A percentile compares a stretch with the other conserved stretches of the same genome.
Evolutionary conservation across 306 rosid species (phyloP).

Genomic region (Cucurbita maxima): DNA sequence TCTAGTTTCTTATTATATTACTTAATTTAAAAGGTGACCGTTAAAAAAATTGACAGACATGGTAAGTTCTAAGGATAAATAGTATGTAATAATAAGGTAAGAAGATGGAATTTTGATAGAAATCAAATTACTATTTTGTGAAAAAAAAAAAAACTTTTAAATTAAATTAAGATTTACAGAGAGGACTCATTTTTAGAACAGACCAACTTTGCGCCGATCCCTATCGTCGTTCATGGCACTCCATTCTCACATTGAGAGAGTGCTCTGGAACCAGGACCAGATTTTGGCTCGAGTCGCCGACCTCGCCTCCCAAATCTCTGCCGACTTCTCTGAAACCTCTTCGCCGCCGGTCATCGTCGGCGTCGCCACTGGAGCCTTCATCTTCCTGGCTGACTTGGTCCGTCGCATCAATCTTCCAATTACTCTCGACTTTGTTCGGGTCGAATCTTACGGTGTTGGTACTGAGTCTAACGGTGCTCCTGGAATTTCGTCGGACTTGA

Average conservation of each 20-base stretch:
- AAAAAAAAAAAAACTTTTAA: no score
- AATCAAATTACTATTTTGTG: no score
- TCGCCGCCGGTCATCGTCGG: slow-evolving; percentile 50
- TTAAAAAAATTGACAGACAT: no score
- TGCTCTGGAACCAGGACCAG: slow-evolving; percentile 54
- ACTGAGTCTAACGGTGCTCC: slow-evolving; percentile 49
- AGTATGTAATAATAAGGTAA: no score
- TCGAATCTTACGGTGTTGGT: slow-evolving; percentile 61
- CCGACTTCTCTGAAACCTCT: slow-evolving; percentile 18
- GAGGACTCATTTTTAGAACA: background rate
- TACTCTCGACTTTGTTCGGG: slow-evolving; percentile 52
- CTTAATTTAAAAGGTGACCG: no score
- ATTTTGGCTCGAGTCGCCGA: slow-evolving; percentile 52
- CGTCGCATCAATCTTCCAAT: slow-evolving; percentile 46
- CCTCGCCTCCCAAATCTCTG: slow-evolving; percentile 44
- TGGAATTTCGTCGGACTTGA: slow-evolving; percentile 41
- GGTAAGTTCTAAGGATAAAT: no score
- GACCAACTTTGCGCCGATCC: background rate
- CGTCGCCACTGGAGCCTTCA: slow-evolving; percentile 74
- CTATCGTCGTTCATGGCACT: background rate
- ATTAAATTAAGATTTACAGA: background rate
- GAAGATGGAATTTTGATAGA: no score
- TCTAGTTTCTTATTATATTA: no score
- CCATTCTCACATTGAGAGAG: slow-evolving; percentile 36
- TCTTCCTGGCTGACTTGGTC: slow-evolving; percentile 75